Base-by-base conservation (phyloP, 345 rosid species). In the Eucalyptus regnans region DNA sequence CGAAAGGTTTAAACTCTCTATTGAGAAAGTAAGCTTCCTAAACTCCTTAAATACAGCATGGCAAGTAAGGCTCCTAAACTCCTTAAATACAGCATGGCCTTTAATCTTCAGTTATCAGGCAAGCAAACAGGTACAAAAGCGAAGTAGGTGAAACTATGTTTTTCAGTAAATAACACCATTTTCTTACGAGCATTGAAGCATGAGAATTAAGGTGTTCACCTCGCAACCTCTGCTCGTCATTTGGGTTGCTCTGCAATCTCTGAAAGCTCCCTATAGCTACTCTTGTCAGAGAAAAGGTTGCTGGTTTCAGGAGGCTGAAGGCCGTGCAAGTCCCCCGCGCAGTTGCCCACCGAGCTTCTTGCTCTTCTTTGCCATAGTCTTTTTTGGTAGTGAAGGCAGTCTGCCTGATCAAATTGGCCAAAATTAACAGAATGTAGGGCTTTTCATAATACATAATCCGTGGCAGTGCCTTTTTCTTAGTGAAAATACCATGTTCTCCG, bases 401-500 rank as follows among this genome's bases (percentile, higher is more conserved):
- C 60, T 54, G 60, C 86, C 6, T 86, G 31, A 90, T 5, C 52
- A 49, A 86, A 62, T 14, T 41, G 71, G 23, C 86, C 17, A 64
- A 90, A 18, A 25, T 41, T 66, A 31, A 44, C 12, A n/a, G 12
- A 62, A 48, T 31, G 87, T 31, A 51, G 87, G 56, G 37, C 3
- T 31, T 49, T 51, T 46, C 58, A 8, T 22, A 5, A 86, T 86
- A 8, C 46, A 52, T 86, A 43, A 51, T 86, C 60, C 29, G 1
- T 51, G 43, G 16, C 29, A 11, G 13, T 71, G 81, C 46, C 46
- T 33, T 37, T 33, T 71, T 71, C 25, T 71, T 18, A 18, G 44
- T 37, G 81, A 8, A 71, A 37, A 37, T 91, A 95, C 99, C 98
- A 94, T 97, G 94, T 96, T 97, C 81, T 96, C 96, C 91, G 94